Percentiles rank a stretch among this genome's conserved stretches.
Evolutionary conservation across 108 stramenopile genomes (phyloP).

Genomic region (Mediolabrus comicus): DNA sequence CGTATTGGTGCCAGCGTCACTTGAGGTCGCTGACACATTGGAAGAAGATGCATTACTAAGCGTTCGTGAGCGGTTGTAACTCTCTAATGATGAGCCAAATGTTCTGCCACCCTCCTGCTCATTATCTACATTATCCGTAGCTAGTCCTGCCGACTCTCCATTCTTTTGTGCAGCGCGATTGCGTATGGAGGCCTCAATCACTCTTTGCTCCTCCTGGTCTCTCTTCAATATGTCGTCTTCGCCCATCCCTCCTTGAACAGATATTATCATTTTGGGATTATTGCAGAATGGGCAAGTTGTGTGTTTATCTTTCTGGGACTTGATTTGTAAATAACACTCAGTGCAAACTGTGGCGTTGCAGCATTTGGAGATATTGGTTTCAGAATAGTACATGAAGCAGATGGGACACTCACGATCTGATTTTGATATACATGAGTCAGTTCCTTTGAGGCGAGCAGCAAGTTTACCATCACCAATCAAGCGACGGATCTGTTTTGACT

Average conservation of each 20-base stretch:
- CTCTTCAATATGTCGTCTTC: slow-evolving; percentile 40
- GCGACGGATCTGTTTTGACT: slow-evolving; percentile 70
- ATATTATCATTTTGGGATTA: slow-evolving; percentile 44
- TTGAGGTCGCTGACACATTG: slow-evolving; percentile 11
- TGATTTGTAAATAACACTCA: slow-evolving; percentile 86
- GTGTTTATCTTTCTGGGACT: slow-evolving; percentile 60
- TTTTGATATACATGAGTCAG: slow-evolving; percentile 44
- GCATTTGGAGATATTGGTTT: slow-evolving; percentile 74
- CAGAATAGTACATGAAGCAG: slow-evolving; percentile 78
- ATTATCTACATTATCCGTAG: not conserved
- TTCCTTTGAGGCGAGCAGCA: slow-evolving; percentile 66
- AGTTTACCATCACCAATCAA: slow-evolving; percentile 71
- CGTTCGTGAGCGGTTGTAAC: slow-evolving; percentile 53
- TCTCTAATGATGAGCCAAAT: slow-evolving; percentile 72
- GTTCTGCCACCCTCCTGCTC: not conserved
- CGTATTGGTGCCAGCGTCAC: slow-evolving; percentile 6
- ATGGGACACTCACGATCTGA: slow-evolving; percentile 85
- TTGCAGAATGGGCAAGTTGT: slow-evolving; percentile 79
- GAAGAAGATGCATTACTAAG: slow-evolving; percentile 48
- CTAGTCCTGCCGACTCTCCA: slow-evolving; percentile 12
- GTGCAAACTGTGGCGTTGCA: slow-evolving; percentile 83
- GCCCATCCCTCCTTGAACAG: slow-evolving; percentile 44
- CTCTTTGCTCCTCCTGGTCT: slow-evolving; percentile 53
- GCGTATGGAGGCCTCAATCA: slow-evolving; percentile 53
- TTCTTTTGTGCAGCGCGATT: slow-evolving; percentile 24